These are phyloP conservation scores for Aspergillus chevalieri DNA, from an alignment of 2,329 filamentous ascomycete species.

Conservation along the genomic window DNA sequence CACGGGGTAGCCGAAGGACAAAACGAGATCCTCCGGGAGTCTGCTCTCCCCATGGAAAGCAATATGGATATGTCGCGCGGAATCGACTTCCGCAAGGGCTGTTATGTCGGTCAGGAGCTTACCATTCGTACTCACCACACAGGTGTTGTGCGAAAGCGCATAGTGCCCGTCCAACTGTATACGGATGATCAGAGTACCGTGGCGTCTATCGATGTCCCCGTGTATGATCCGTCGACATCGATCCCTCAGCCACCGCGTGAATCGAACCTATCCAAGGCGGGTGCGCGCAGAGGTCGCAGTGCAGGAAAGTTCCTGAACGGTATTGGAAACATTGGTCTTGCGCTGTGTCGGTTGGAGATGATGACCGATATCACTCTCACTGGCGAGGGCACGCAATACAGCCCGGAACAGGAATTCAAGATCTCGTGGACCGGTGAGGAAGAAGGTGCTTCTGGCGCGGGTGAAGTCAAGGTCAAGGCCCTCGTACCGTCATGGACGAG, in stretches of 20 bases:
- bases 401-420: conserved; percentile 57
- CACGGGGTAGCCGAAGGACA: conserved; percentile 81
- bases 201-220: conserved; percentile 45
- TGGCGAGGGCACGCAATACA: conserved; percentile 58
- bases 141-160: conserved; percentile 84
- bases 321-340: conserved; percentile 80
- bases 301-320: conserved; percentile 75
- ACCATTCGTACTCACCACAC: conserved; percentile 94
- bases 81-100: conserved; percentile 92
- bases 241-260: conserved; percentile 30
- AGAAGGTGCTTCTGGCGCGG: conserved; percentile 31
- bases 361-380: conserved; percentile 78
- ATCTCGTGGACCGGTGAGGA: conserved; percentile 46
- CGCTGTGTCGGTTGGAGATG: conserved; percentile 76
- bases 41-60: conserved; percentile 75
- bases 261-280: conserved; percentile 50
- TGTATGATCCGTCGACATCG: conserved; percentile 25
- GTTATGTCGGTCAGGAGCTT: conserved; percentile 93
- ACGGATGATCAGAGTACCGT: conserved; percentile 37
- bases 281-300: conserved; percentile 54
- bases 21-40: conserved; percentile 64
- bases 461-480: conserved; percentile 61
- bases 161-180: conserved; percentile 75
- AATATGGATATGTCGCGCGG: conserved; percentile 82
- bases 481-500: conserved; percentile 75